These are phyloP conservation scores for Phialophora macrospora DNA, from an alignment of 2,329 filamentous ascomycete species.

Conservation along the genomic window DNA sequence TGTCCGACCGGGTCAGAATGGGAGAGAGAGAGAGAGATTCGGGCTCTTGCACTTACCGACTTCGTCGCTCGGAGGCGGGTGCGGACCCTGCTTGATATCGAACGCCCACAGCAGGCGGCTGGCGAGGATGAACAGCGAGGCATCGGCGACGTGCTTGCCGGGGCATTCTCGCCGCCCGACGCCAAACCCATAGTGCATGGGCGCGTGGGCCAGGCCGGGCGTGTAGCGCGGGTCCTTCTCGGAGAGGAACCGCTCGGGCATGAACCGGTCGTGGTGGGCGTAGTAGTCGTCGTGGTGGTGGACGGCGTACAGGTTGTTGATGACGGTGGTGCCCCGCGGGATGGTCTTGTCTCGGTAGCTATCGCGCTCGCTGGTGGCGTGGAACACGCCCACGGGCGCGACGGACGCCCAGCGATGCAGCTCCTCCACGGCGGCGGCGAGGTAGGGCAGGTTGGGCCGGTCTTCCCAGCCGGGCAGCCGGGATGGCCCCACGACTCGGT, in stretches of 20 bases:
- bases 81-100: conserved; percentile 22
- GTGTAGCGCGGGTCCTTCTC: conserved; percentile 43
- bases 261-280: conserved; percentile 43
- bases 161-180: conserved; percentile 55
- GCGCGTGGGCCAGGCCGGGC: conserved; percentile 43
- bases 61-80: conserved; percentile 17
- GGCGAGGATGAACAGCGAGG: conserved; percentile 59
- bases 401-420: conserved; percentile 51
- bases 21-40: no score
- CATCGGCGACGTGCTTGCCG: conserved; percentile 42
- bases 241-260: conserved; percentile 51
- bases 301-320: conserved; percentile 53
- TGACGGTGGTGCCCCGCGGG: conserved; percentile 51
- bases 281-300: conserved; percentile 23
- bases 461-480: conserved; percentile 47
- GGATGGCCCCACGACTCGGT: conserved; percentile 40
- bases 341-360: conserved; percentile 36
- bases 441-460: conserved; percentile 44
- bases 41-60: conserved; percentile 8
- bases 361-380: conserved; percentile 35
- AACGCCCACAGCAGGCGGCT: conserved; percentile 58
- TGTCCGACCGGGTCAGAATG: no score
- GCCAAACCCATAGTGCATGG: conserved; percentile 58
- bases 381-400: conserved; percentile 53
- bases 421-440: conserved; percentile 50